A percentile compares a stretch with the other conserved stretches of the same genome.
These are phyloP conservation scores for Ophiostoma sp. DNA, from an alignment of 2,329 filamentous ascomycete species.

Conservation along the genomic window DNA sequence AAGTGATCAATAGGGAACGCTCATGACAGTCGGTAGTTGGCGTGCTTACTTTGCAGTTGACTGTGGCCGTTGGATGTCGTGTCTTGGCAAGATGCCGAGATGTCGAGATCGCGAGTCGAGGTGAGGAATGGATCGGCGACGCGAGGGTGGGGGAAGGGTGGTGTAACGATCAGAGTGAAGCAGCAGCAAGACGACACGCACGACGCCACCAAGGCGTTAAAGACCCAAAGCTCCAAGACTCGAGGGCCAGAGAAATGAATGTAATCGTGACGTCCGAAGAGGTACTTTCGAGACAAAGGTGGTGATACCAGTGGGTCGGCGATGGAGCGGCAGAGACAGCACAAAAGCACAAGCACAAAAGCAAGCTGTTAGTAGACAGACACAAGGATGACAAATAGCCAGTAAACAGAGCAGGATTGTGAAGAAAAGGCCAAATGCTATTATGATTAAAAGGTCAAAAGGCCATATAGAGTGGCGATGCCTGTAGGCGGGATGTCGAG, in stretches of 20 bases:
- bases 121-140: neutral
- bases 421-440: neutral
- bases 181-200: neutral
- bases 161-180: neutral
- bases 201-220: neutral
- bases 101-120: neutral
- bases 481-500: constrained; percentile 3
- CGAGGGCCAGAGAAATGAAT: neutral
- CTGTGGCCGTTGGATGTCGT: neutral
- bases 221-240: neutral
- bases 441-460: neutral
- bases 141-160: neutral
- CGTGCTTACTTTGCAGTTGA: neutral
- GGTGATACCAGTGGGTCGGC: constrained; percentile 13
- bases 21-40: neutral
- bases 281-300: constrained; percentile 27
- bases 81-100: neutral
- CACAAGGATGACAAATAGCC: neutral
- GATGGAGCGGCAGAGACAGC: constrained; percentile 10
- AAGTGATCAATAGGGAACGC: neutral
- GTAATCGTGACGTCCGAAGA: constrained; percentile 27
- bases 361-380: neutral
- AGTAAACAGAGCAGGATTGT: neutral
- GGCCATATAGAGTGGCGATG: neutral
- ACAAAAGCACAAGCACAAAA: neutral